These are phyloP conservation scores for Periconia digitata DNA, from an alignment of 2,329 filamentous ascomycete genomes.

Conservation along the genomic window DNA sequence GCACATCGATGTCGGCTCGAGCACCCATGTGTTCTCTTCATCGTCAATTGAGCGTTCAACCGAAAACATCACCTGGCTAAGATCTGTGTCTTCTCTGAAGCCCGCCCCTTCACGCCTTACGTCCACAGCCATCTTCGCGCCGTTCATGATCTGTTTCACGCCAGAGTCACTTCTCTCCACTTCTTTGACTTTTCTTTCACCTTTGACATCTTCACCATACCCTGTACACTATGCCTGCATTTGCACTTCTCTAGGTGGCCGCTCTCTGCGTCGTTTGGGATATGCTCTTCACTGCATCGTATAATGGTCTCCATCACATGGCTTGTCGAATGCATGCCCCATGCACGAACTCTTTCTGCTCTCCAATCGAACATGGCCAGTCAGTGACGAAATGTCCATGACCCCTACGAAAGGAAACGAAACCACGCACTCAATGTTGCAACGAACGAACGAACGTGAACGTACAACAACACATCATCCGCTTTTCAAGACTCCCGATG, in stretches of 20 bases:
- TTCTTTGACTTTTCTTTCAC: conserved; percentile 5
- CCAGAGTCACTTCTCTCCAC: not conserved
- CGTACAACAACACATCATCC: not conserved
- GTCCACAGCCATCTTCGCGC: too few species aligned
- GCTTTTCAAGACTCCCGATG: not conserved
- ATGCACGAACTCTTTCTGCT: not conserved
- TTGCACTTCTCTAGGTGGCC: conserved; percentile 12
- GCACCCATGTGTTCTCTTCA: not conserved
- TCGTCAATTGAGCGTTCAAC: too few species aligned
- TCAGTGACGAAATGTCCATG: conserved; percentile 1
- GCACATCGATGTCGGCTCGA: not conserved
- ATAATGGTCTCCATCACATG: too few species aligned
- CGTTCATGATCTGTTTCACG: too few species aligned
- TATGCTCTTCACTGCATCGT: conserved; percentile 5
- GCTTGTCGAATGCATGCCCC: too few species aligned
- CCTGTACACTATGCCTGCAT: conserved; percentile 30
- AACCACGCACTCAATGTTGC: not conserved
- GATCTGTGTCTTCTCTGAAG: too few species aligned
- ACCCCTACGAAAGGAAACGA: not conserved
- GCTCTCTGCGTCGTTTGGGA: conserved; percentile 1
- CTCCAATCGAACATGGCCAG: not conserved
- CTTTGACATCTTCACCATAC: conserved; percentile 19
- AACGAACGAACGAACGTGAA: not conserved
- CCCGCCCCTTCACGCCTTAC: too few species aligned
- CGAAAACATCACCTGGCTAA: too few species aligned